phyloP scores from a whole-genome alignment of 2,329 filamentous ascomycete genomes.

The Neurospora crassa region DNA sequence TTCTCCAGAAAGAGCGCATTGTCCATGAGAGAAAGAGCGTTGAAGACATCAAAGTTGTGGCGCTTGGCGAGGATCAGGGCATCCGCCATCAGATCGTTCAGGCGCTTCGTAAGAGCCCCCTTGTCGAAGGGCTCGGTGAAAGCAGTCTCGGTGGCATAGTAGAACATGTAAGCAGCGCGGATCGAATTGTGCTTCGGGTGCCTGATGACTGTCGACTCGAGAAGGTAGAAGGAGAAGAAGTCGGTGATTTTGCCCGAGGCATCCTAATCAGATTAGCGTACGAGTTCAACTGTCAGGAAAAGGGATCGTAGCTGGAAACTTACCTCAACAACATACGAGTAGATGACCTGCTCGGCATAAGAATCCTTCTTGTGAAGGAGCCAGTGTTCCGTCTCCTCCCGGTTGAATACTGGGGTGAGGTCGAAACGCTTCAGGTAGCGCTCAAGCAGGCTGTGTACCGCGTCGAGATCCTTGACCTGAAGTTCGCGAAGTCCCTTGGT shows the following conservation, averaged over 20 bases:
- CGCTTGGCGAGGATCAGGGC: constrained; percentile 81
- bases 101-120: constrained; percentile 59
- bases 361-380: constrained; percentile 60
- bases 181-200: constrained; percentile 69
- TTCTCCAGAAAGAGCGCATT: constrained; percentile 89
- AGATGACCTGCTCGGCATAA: constrained; percentile 71
- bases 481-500: constrained; percentile 72
- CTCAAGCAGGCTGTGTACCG: constrained; percentile 63
- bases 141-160: constrained; percentile 81
- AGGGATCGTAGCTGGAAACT: constrained; percentile 9
- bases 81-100: constrained; percentile 75
- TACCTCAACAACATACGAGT: constrained; percentile 85
- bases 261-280: constrained; percentile 27
- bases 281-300: neutral
- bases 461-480: constrained; percentile 66
- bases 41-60: constrained; percentile 87
- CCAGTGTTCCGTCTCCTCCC: constrained; percentile 82
- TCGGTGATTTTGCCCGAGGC: constrained; percentile 77
- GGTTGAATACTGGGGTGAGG: constrained; percentile 71
- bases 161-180: constrained; percentile 90
- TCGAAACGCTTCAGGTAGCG: constrained; percentile 74
- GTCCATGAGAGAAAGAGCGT: constrained; percentile 86
- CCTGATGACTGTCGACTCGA: constrained; percentile 87
- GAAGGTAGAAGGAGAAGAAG: constrained; percentile 93
- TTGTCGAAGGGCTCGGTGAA: constrained; percentile 48